These are phyloP conservation scores for Leucosporidium creatinivorum DNA, from an alignment of 768 basidiomycete genomes.

Conservation along the genomic window DNA sequence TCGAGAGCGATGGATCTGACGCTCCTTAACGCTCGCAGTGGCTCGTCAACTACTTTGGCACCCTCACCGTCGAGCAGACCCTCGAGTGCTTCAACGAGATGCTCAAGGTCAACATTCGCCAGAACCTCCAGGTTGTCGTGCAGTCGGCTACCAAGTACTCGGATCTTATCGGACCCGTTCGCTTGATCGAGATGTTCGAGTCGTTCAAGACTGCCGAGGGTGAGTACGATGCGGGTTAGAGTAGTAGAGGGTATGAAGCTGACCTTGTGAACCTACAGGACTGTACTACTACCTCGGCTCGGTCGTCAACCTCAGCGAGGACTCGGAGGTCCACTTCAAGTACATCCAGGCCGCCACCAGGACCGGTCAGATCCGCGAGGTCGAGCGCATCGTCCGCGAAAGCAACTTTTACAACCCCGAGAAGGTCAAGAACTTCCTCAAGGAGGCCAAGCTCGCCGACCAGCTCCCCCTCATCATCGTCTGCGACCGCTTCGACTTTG, in stretches of 20 bases:
- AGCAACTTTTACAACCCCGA: constrained; percentile 97
- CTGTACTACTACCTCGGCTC: constrained; percentile 98
- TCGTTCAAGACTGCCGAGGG: constrained; percentile 96
- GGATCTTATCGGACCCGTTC: constrained; percentile 91
- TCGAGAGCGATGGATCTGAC: constrained; percentile 4
- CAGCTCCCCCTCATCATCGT: constrained; percentile 99
- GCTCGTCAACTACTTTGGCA: constrained; percentile 95
- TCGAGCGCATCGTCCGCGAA: constrained; percentile 96
- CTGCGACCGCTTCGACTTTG: constrained; percentile 99
- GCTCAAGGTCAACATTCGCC: constrained; percentile 91
- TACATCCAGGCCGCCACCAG: constrained; percentile 98
- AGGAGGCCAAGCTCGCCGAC: constrained; percentile 92
- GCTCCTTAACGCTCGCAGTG: constrained; percentile 53
- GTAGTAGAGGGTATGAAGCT: too few species aligned
- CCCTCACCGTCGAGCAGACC: constrained; percentile 92
- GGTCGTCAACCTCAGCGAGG: constrained; percentile 90
- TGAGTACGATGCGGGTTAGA: constrained; percentile 36
- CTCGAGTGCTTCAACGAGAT: constrained; percentile 95
- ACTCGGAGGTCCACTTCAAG: constrained; percentile 98
- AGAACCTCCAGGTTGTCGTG: constrained; percentile 91
- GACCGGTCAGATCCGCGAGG: constrained; percentile 96
- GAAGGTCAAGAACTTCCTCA: constrained; percentile 99
- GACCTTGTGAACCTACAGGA: constrained; percentile 45
- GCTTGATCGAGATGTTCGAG: constrained; percentile 97
- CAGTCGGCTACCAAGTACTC: constrained; percentile 99